These are phyloP conservation scores for Nasturtium officinale DNA, from an alignment of 345 rosid genomes.

Conservation along the genomic window DNA sequence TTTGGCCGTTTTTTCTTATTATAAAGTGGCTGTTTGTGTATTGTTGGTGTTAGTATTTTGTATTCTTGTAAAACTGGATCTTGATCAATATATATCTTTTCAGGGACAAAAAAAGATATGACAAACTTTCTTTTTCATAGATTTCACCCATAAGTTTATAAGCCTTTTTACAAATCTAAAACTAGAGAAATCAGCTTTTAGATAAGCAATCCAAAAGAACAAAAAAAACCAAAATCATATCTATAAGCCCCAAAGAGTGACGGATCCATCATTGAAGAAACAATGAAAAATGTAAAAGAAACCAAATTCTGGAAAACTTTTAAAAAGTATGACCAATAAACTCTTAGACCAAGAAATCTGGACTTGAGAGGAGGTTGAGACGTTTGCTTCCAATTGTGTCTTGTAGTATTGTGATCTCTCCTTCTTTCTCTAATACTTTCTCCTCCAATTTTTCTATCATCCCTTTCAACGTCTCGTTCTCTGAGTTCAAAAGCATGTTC, in stretches of 20 bases:
- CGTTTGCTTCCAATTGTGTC: constrained; percentile 63
- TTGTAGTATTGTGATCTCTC: constrained; percentile 83
- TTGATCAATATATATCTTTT: too few species aligned
- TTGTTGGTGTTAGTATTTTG: too few species aligned
- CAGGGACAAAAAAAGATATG: too few species aligned
- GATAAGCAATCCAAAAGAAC: not conserved
- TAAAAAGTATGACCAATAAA: constrained; percentile 25
- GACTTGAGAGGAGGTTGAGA: constrained; percentile 63
- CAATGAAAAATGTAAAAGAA: constrained; percentile 7
- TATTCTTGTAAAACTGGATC: too few species aligned
- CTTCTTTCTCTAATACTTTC: constrained; percentile 81
- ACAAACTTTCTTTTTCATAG: constrained; percentile 4
- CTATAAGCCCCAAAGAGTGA: constrained; percentile 22
- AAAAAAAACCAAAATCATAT: not conserved
- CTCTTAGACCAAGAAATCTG: constrained; percentile 48
- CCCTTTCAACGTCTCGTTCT: constrained; percentile 63
- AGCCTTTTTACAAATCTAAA: constrained; percentile 36
- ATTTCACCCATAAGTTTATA: not conserved
- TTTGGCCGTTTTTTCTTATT: too few species aligned
- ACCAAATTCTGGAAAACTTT: not conserved
- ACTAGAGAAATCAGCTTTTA: constrained; percentile 6
- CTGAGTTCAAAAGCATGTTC: constrained; percentile 81
- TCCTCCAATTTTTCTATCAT: constrained; percentile 76
- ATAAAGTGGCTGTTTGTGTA: too few species aligned
- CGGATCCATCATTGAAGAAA: constrained; percentile 2